Base-by-base conservation (phyloP, 2,329 filamentous ascomycete species). In the Apiospora hydei region DNA sequence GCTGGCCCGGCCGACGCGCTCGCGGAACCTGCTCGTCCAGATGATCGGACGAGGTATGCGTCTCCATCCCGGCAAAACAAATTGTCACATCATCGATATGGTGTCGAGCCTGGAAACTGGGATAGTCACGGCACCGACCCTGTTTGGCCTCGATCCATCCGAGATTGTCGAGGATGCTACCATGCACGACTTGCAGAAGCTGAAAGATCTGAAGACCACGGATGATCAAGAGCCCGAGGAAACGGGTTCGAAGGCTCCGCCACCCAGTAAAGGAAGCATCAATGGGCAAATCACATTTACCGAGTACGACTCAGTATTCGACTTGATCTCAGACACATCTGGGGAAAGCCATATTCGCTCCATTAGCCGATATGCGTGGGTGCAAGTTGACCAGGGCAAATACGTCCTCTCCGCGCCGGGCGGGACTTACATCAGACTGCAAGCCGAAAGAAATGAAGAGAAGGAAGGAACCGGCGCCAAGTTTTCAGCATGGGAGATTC, bases 1-100 rank as follows among this genome's bases (percentile, higher is more conserved):
- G 11, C 87, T 99, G 11, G 95, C 93, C 4, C 87, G 96, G 34
- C 96, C 96, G 0, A 99, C 96, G 1, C 91, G 92, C 76, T 98
- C 96, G 21, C 91, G 93, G n/a, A 98, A 98, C 77, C 85, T 99
- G 2, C 89, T 99, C 1, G 91, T 98, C 0, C 96, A 99, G 82
- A 99, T 99, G 96, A 98, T 99, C 74, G 96, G 96, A 0, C 89
- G 96, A 77, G 96, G 96, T 5, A 93, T 99, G 90, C 90, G 96
- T 57, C 84, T 98, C 51, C 88, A 94, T 80, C 86, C 91, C 0
- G 93, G 89, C 16, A 99, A 99, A 82, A 84, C 91, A 51, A 90
- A 98, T 78, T 99, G 96, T 77, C 96, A 98, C 80, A 87, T 99
- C 73, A 97, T 99, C 78, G 96, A 99, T 81, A 95, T 99, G 90